A percentile compares a stretch with the other conserved stretches of the same genome.
Evolutionary conservation across 148 eudicot genomes (phyloP).

Genomic region (Oxyria digyna): DNA sequence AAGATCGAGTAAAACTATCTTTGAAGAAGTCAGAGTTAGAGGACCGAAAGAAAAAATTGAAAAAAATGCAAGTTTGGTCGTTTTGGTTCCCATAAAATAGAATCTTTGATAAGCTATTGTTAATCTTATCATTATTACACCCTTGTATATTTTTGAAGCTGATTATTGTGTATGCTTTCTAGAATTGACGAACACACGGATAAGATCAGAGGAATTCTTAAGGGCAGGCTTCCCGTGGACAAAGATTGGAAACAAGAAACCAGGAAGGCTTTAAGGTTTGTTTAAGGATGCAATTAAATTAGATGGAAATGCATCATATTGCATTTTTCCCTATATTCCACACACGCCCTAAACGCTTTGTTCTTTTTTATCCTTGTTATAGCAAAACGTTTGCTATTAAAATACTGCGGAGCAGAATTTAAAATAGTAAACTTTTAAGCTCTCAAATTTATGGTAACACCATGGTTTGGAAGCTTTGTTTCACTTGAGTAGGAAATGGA

Average conservation of each 20-base stretch:
- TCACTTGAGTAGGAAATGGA: background rate
- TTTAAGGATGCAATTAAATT: background rate
- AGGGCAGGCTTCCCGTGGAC: constrained; percentile 84
- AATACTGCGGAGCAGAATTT: background rate
- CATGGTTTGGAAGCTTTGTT: background rate
- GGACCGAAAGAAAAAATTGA: constrained; percentile 43
- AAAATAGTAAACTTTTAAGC: background rate
- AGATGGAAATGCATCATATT: too few species aligned
- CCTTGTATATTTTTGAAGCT: constrained; percentile 12
- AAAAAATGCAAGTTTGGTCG: constrained; percentile 55
- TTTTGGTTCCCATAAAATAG: background rate
- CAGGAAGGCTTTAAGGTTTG: constrained; percentile 54
- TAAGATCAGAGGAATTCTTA: constrained; percentile 62
- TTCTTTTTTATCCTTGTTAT: too few species aligned
- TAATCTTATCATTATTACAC: background rate
- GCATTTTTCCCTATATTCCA: too few species aligned
- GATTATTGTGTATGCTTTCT: constrained; percentile 21
- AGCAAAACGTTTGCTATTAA: background rate
- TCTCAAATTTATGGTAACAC: too few species aligned
- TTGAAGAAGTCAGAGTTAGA: constrained; percentile 56
- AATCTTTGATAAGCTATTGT: background rate
- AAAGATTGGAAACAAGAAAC: constrained; percentile 68
- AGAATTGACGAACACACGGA: constrained; percentile 80
- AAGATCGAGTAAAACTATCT: constrained; percentile 53
- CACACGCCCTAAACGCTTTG: background rate